Conservation (phyloP, 495 filamentous ascomycete genomes). For the Staphylotrichum longicolle region DNA sequence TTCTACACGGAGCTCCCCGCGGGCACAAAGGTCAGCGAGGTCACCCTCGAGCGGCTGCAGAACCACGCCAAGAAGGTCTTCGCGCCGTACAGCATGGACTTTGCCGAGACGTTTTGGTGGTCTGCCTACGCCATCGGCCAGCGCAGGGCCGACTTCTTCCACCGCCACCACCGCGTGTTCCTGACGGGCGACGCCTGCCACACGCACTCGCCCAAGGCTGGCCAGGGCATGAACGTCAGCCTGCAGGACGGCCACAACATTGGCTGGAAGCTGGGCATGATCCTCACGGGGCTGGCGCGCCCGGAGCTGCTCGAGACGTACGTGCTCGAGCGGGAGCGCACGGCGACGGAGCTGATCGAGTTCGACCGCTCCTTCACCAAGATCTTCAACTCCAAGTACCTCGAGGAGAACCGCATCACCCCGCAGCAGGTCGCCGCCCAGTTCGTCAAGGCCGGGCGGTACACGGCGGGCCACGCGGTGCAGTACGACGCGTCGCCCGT, state of each 20-base stretch:
- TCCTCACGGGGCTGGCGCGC: slow-evolving; percentile 56
- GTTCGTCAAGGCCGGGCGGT: slow-evolving; percentile 60
- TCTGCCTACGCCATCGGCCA: slow-evolving; percentile 64
- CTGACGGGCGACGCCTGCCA: slow-evolving; percentile 70
- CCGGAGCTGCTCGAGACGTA: slow-evolving; percentile 64
- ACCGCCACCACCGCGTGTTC: slow-evolving; percentile 57
- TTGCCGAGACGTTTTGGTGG: slow-evolving; percentile 58
- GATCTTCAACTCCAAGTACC: slow-evolving; percentile 52
- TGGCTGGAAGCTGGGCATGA: slow-evolving; percentile 73
- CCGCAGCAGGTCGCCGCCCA: slow-evolving; percentile 53
- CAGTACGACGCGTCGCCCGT: slow-evolving; percentile 55
- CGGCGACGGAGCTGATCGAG: slow-evolving; percentile 68
- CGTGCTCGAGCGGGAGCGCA: slow-evolving; percentile 62
- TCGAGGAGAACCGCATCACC: slow-evolving; percentile 36
- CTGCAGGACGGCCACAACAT: slow-evolving; percentile 60
- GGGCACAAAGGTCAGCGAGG: slow-evolving; percentile 34
- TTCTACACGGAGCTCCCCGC: slow-evolving; percentile 61
- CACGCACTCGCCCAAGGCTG: slow-evolving; percentile 70
- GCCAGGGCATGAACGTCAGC: slow-evolving; percentile 71
- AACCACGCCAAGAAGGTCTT: slow-evolving; percentile 58
- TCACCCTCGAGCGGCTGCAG: slow-evolving; percentile 60
- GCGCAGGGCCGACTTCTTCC: slow-evolving; percentile 56
- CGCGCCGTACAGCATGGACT: slow-evolving; percentile 44
- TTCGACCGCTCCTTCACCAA: slow-evolving; percentile 68
- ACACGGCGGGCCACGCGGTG: slow-evolving; percentile 62